phyloP scores from a whole-genome alignment of 108 stramenopile genomes.

The Schizochytrium sp. region DNA sequence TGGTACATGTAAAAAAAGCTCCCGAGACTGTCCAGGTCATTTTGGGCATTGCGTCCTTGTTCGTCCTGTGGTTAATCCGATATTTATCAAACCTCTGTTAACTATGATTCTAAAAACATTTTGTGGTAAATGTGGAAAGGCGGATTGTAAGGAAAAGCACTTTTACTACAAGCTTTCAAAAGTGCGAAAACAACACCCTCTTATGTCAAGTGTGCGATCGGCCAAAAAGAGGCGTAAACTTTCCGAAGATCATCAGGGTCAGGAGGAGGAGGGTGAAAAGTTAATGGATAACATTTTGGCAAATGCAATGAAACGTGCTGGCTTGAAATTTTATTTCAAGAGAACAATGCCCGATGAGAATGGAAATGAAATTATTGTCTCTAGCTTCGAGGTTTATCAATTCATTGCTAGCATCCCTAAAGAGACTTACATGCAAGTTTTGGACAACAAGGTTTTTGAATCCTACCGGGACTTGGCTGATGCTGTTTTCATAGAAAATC shows the following conservation, averaged over 20 bases:
- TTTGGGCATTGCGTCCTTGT: neutral
- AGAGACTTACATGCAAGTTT: neutral
- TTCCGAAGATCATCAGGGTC: no score
- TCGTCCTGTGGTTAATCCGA: conserved; percentile 11
- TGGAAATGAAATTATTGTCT: neutral
- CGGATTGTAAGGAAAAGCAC: neutral
- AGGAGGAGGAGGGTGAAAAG: no score
- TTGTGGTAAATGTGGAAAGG: neutral
- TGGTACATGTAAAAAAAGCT: neutral
- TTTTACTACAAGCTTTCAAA: neutral
- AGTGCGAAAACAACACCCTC: no score
- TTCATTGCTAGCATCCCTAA: neutral
- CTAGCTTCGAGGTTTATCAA: neutral
- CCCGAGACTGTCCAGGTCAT: neutral
- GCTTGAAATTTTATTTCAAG: neutral
- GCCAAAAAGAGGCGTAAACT: no score
- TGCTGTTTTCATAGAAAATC: neutral
- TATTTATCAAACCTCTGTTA: neutral
- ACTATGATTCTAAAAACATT: neutral
- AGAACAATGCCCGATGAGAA: neutral
- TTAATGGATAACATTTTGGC: no score
- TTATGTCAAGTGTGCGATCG: neutral
- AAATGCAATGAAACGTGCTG: neutral
- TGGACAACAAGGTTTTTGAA: neutral
- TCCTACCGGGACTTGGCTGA: neutral